phyloP scores from a whole-genome alignment of 2,329 filamentous ascomycete species.

The Sporothrix brunneoviolacea region DNA sequence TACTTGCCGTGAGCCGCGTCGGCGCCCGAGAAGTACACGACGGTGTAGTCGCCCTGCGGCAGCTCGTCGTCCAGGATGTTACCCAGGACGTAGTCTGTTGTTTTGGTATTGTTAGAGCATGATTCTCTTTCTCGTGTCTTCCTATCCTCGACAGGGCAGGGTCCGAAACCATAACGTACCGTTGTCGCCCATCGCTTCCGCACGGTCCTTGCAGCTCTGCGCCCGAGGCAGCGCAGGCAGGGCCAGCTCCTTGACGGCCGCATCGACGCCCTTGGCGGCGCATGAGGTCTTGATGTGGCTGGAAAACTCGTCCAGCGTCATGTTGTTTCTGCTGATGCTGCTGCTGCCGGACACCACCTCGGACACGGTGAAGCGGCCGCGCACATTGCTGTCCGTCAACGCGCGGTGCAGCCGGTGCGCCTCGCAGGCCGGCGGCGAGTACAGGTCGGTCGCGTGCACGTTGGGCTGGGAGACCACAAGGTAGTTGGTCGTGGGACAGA shows the following conservation, averaged over 20 bases:
- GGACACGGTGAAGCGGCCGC: conserved; percentile 41
- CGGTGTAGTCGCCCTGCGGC: conserved; percentile 53
- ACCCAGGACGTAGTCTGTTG: conserved; percentile 48
- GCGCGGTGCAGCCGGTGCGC: conserved; percentile 45
- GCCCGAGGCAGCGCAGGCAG: conserved; percentile 34
- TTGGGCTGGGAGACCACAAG: conserved; percentile 72
- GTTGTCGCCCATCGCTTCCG: conserved; percentile 40
- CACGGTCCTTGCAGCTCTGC: conserved; percentile 36
- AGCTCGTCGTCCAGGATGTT: conserved; percentile 35
- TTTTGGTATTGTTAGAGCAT: too few relatives aligned
- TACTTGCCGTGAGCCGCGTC: conserved; percentile 53
- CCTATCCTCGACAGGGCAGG: too few relatives aligned
- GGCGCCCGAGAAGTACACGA: conserved; percentile 57
- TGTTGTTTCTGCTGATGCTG: conserved; percentile 24
- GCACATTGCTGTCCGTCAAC: conserved; percentile 29
- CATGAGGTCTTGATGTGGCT: conserved; percentile 43
- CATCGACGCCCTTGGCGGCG: conserved; percentile 29
- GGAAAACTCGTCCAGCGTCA: conserved; percentile 35
- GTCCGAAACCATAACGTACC: conserved; percentile 31
- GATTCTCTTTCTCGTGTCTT: too few relatives aligned
- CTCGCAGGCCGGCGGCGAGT: conserved; percentile 42
- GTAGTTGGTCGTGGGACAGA: conserved; percentile 70
- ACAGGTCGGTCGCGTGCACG: conserved; percentile 63
- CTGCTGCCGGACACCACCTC: conserved; percentile 41
- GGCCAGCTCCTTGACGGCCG: conserved; percentile 33